Base-by-base conservation (phyloP, 23 red algal genomes). In the Gracilaria domingensis region DNA sequence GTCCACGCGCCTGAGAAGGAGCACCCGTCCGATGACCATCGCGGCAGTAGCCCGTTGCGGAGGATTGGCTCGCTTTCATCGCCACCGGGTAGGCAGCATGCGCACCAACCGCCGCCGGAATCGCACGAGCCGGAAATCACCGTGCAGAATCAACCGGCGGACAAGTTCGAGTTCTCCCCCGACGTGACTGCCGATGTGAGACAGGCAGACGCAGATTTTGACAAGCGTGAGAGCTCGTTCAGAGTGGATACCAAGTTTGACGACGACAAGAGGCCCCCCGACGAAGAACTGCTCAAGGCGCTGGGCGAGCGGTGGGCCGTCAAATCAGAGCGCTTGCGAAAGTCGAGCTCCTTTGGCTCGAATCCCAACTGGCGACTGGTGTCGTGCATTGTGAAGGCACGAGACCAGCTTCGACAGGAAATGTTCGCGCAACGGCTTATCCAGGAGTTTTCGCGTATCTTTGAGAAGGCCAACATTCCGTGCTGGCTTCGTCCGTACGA, bases 381-480 rank as follows among this genome's bases (percentile, higher is more conserved):
- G 4, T 95, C 94, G 18, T 88, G 88, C 57, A 99, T 99, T 40
- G 97, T 99, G 37, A 99, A 99, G 80, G 94, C 97, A 13, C 53
- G 95, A 37, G 97, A 99, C 42, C 93, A 99, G 55, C 76, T 99
- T 55, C 94, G 97, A 18, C 97, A 99, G 67, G 97, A 99, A 78
- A 95, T 96, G 94, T 92, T 99, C 75, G 97, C 97, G 4, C 90
- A 93, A 75, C 93, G 91, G 0, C 87, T 98, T 39, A 94, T 98
- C 34, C 90, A 91, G 33, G 88, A 96, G 84, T 94, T 99, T 80
- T 64, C 81, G 55, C 94, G 88, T 34, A 96, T 96, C 38, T 99
- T 96, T 65, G 83, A 91, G 57, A 79, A 73, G 38, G 85, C 82
- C 20, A 71, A 75, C 12, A 58, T 99, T 50, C 91, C 91, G 20